Percentiles rank a stretch among this genome's conserved stretches.
Evolutionary conservation across 2,329 filamentous ascomycete species (phyloP).

Genomic region (Cordyceps militaris): DNA sequence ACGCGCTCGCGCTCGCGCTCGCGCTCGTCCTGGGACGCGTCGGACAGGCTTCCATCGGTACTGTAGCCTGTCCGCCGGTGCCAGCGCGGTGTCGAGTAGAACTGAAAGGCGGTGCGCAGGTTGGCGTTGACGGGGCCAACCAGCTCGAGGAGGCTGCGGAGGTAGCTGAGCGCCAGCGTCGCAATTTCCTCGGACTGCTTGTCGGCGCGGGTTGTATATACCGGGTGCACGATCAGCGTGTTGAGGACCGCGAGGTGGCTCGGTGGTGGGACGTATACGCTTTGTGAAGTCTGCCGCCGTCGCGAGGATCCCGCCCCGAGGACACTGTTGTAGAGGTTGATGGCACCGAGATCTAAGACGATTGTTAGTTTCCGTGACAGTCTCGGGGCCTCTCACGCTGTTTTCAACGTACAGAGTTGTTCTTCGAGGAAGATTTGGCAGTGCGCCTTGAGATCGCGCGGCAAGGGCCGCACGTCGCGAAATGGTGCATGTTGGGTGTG

Average conservation of each 20-base stretch:
- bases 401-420: slow-evolving; percentile 49
- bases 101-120: slow-evolving; percentile 65
- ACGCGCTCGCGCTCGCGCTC: slow-evolving; percentile 30
- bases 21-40: slow-evolving; percentile 31
- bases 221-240: slow-evolving; percentile 76
- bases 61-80: slow-evolving; percentile 30
- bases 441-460: slow-evolving; percentile 58
- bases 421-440: slow-evolving; percentile 70
- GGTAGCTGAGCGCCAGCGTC: slow-evolving; percentile 59
- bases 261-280: slow-evolving; percentile 59
- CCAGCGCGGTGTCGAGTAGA: slow-evolving; percentile 35
- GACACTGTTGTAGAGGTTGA: slow-evolving; percentile 58
- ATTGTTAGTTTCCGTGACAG: background rate
- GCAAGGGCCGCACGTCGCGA: slow-evolving; percentile 47
- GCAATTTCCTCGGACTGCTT: slow-evolving; percentile 57
- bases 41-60: slow-evolving; percentile 35
- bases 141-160: slow-evolving; percentile 58
- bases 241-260: slow-evolving; percentile 70
- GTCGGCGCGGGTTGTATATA: slow-evolving; percentile 65
- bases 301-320: slow-evolving; percentile 45
- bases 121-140: slow-evolving; percentile 65
- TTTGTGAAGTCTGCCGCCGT: slow-evolving; percentile 23
- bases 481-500: slow-evolving; percentile 33
- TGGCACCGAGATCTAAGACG: slow-evolving; percentile 34
- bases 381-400: background rate